Conservation (phyloP, 495 filamentous ascomycete species). For the Letharia lupina region DNA sequence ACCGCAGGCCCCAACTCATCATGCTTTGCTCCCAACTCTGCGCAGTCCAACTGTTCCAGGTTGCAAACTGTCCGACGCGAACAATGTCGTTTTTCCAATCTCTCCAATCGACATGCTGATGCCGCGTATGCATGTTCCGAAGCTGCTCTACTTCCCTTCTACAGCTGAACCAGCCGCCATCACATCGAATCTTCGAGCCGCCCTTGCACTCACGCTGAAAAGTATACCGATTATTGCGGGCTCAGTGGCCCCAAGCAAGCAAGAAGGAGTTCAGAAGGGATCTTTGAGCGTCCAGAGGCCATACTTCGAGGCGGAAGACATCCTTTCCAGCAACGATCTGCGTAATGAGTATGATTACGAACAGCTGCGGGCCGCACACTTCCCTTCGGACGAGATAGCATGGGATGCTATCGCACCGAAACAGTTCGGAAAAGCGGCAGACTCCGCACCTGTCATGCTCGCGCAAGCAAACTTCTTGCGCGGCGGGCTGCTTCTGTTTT, state of each 20-base stretch:
- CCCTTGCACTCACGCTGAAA: constrained; percentile 8
- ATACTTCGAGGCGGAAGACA: constrained; percentile 3
- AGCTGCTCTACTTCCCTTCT: constrained; percentile 14
- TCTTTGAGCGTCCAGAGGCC: constrained; percentile 12
- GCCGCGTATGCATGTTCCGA: constrained; percentile 12
- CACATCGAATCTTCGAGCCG: constrained; percentile 7
- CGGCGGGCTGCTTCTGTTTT: constrained; percentile 42
- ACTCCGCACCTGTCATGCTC: constrained; percentile 39
- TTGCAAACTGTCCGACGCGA: not conserved
- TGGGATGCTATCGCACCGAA: constrained; percentile 9
- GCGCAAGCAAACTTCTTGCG: constrained; percentile 46
- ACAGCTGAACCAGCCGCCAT: constrained; percentile 5
- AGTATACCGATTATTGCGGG: constrained; percentile 11
- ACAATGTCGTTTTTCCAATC: not conserved
- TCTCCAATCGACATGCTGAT: constrained; percentile 17
- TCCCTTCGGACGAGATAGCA: constrained; percentile 9
- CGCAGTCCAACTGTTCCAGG: not conserved
- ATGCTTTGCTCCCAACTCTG: not conserved
- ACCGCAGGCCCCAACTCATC: not conserved
- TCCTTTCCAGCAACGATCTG: constrained; percentile 14
- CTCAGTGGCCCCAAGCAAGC: constrained; percentile 3
- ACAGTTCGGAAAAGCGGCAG: constrained; percentile 12
- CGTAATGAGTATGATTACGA: constrained; percentile 14
- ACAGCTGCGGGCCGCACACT: constrained; percentile 9
- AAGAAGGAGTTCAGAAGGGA: constrained; percentile 3